Evolutionary conservation across 2,329 filamentous ascomycete species (phyloP).

Genomic region (Fusarium beomiforme): DNA sequence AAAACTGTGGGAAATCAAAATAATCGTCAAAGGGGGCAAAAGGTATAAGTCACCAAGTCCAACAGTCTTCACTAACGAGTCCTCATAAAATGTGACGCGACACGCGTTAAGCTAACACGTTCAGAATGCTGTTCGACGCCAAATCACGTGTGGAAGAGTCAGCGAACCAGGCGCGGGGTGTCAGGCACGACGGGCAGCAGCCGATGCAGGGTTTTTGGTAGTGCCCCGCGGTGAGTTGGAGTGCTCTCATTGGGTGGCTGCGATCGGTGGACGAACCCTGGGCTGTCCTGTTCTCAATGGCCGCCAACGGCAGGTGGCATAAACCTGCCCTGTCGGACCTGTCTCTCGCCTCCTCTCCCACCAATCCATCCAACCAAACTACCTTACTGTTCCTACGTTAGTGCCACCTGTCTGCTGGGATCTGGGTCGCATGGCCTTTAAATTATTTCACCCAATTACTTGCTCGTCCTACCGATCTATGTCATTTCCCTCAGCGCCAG

Average conservation of each 20-base stretch:
- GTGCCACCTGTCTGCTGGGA: conserved; percentile 5
- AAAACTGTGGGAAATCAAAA: not conserved
- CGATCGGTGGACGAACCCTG: conserved; percentile 28
- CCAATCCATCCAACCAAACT: conserved; percentile 3
- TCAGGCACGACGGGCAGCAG: conserved; percentile 40
- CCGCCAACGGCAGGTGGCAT: conserved; percentile 29
- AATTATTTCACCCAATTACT: conserved; percentile 15
- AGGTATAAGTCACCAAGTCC: not conserved
- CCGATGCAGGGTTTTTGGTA: conserved; percentile 44
- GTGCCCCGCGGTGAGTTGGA: conserved; percentile 45
- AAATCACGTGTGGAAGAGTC: conserved; percentile 33
- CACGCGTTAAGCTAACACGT: conserved; percentile 24
- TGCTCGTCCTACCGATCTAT: not conserved
- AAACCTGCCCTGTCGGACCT: conserved; percentile 27
- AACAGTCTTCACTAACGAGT: not conserved
- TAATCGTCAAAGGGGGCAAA: not conserved
- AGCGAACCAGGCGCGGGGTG: conserved; percentile 48
- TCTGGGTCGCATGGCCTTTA: conserved; percentile 3
- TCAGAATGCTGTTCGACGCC: not conserved
- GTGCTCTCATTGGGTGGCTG: conserved; percentile 29
- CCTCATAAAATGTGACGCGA: conserved; percentile 5
- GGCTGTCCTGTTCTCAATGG: conserved; percentile 41
- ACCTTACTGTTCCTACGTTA: conserved; percentile 10
- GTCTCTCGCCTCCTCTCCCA: not conserved
- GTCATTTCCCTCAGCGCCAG: conserved; percentile 3